Base-by-base conservation (phyloP, 306 rosid genomes). In the Glycine soja region DNA sequence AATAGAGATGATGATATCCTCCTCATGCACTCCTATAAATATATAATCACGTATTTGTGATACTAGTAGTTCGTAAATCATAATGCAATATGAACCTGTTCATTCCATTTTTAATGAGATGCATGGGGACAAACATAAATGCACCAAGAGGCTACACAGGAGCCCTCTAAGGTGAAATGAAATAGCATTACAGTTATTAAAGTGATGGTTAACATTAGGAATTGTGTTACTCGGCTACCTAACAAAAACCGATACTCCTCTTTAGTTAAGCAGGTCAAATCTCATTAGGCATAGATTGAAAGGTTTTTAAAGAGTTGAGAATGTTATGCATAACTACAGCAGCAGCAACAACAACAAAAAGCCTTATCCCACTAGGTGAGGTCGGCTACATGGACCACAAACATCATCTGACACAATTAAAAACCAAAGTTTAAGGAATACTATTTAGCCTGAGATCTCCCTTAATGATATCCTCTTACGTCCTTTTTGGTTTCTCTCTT, bases 1-100 rank as follows among this genome's bases (percentile, higher is more conserved):
- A 88, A 56, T 42, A 64, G 76, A 68, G 79, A 32, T 74, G 24
- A 51, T 19, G 13, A 61, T 52, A 40, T 63, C 38, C 66, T 72
- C 43, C 66, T 52, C 11, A 45, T 50, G 68, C 43, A 61, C 77
- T 59, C 73, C 19, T 50, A 67, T 59, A 74, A 11, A 74, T 32
- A 52, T 69, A 51, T 19, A 77, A 24, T 70, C 56, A 47, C 43
- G 30, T 24, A 24, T 24, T 19, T 24, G 9, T n/a, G 18, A 18
- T 38, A 73, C n/a, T 56, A 12, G 13, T 57, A 75, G 56, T 54
- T 62, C 13, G 12, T 78, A 40, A 78, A 53, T 52, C 65, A 36
- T 43, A 43, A 63, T 52, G 67, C 11, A 52, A 52, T 42, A 32
- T 19, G 73, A 80, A 80, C 8, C 8, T 43, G 32, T 79, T 50